Percentiles rank a stretch among this genome's conserved stretches.
phyloP scores from a whole-genome alignment of 305 asterid species.

The Plantago coronopus region DNA sequence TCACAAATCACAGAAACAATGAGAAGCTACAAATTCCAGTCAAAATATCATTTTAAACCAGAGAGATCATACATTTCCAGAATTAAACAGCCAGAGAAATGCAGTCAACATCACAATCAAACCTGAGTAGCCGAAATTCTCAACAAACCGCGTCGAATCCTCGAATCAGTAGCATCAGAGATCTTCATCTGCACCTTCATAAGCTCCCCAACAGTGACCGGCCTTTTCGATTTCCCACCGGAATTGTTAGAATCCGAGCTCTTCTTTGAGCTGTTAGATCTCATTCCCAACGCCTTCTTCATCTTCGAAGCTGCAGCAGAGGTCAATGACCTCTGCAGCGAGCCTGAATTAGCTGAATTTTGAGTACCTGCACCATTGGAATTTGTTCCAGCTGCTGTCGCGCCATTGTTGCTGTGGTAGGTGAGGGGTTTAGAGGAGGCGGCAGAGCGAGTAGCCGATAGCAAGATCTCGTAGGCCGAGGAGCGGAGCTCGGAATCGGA shows the following conservation, averaged over 20 bases:
- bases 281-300: conserved; percentile 93
- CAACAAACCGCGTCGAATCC: conserved; percentile 83
- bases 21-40: background rate
- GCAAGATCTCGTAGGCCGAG: conserved; percentile 91
- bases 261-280: conserved; percentile 58
- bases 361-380: too few relatives aligned
- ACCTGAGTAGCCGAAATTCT: conserved; percentile 98
- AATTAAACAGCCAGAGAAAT: background rate
- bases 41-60: background rate
- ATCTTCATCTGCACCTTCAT: conserved; percentile 86
- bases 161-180: conserved; percentile 65
- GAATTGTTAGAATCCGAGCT: conserved; percentile 49
- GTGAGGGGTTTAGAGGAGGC: conserved; percentile 67
- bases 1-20: background rate
- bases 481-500: conserved; percentile 66
- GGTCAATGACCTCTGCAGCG: conserved; percentile 72
- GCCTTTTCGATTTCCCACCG: conserved; percentile 68
- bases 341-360: conserved; percentile 32
- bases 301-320: conserved; percentile 90
- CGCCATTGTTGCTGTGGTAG: conserved; percentile 32
- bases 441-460: conserved; percentile 71
- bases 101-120: too few relatives aligned
- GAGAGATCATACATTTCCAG: background rate
- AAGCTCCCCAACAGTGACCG: conserved; percentile 74
- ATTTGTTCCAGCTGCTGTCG: conserved; percentile 27